A percentile compares a stretch with the other conserved stretches of the same genome.
Evolutionary conservation across 495 filamentous ascomycete genomes (phyloP).

Genomic region (Parachaetomium inaequale): DNA sequence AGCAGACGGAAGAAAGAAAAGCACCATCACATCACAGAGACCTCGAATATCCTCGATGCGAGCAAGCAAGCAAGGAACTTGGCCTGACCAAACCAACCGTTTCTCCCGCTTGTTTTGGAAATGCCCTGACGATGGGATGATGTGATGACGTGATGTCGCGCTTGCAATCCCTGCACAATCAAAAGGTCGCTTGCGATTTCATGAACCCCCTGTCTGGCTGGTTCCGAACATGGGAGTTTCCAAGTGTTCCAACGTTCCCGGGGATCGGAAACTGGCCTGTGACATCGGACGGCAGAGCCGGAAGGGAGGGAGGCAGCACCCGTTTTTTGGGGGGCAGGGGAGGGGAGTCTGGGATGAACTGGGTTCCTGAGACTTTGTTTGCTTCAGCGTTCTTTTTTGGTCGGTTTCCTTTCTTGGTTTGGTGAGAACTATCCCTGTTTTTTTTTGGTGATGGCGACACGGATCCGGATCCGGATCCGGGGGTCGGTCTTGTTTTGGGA

Average conservation of each 20-base stretch:
- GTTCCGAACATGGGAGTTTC: neutral
- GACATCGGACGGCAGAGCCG: neutral
- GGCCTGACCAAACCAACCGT: too few species aligned
- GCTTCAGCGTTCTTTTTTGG: neutral
- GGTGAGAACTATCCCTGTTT: neutral
- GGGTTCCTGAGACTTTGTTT: neutral
- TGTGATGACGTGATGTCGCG: neutral
- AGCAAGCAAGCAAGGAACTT: neutral
- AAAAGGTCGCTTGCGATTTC: neutral
- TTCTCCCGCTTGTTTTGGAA: neutral
- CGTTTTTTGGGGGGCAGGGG: neutral
- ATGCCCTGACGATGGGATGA: neutral
- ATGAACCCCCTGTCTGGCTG: neutral
- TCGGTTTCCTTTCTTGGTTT: neutral
- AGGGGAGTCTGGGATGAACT: neutral
- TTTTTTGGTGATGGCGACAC: constrained; percentile 1
- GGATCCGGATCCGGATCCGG: constrained; percentile 13
- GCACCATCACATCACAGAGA: neutral
- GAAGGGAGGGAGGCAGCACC: neutral
- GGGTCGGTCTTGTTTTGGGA: neutral
- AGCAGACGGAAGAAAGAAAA: neutral
- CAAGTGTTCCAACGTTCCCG: neutral
- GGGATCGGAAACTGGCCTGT: neutral
- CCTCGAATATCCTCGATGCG: neutral
- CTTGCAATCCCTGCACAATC: neutral